A percentile compares a stretch with the other conserved stretches of the same genome.
phyloP scores from a whole-genome alignment of 129 eudicot genomes.

The Lactuca saligna region DNA sequence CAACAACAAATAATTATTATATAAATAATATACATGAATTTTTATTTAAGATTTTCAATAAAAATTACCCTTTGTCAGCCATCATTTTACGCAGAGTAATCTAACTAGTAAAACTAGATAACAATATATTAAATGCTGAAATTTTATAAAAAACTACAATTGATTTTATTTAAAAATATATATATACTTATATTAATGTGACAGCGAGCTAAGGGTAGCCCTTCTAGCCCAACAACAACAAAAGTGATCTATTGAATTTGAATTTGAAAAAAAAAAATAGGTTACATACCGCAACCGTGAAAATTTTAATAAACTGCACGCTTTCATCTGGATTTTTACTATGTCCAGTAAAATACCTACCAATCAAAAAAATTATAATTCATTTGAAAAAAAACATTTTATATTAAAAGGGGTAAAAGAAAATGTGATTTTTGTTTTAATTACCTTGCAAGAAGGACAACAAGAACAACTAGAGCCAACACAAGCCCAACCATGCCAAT shows the following conservation, averaged over 20 bases:
- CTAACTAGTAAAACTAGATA: constrained; percentile 54
- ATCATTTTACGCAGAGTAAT: constrained; percentile 98
- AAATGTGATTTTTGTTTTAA: not conserved
- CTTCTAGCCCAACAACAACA: constrained; percentile 99
- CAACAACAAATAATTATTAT: constrained; percentile 8
- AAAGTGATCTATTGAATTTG: constrained; percentile 56
- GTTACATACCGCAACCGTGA: constrained; percentile 84
- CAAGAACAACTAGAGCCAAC: constrained; percentile 69
- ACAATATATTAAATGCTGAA: not conserved
- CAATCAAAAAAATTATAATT: constrained; percentile 8
- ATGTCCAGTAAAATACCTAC: constrained; percentile 83
- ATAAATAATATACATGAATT: not conserved
- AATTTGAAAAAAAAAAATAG: constrained; percentile 3
- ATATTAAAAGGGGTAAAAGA: no score
- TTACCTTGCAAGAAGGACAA: constrained; percentile 75
- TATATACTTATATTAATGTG: constrained; percentile 75
- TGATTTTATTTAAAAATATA: not conserved
- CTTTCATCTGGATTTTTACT: constrained; percentile 37
- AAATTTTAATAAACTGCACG: constrained; percentile 57
- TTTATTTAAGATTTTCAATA: not conserved
- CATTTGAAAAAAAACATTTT: not conserved
- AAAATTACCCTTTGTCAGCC: constrained; percentile 89
- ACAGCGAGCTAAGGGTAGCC: constrained; percentile 98
- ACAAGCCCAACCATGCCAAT: constrained; percentile 85
- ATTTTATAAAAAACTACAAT: not conserved